These are phyloP conservation scores for Ormosia semicastrata DNA, from an alignment of 306 rosid species.

Conservation along the genomic window DNA sequence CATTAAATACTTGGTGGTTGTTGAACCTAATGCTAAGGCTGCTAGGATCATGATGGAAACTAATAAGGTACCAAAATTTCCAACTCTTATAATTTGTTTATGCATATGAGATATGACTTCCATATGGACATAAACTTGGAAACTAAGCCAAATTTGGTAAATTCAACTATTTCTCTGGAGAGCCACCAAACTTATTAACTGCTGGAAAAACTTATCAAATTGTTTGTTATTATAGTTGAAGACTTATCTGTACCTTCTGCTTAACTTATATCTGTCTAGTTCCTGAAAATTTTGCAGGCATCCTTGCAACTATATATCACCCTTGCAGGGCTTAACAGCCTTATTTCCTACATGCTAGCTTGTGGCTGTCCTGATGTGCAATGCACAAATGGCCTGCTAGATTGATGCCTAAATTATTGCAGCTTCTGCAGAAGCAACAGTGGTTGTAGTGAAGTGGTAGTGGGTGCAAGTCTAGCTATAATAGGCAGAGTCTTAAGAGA, in stretches of 20 bases:
- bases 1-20: background rate
- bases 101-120: background rate
- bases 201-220: too few relatives aligned
- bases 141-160: background rate
- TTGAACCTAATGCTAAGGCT: background rate
- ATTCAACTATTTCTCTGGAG: too few relatives aligned
- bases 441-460: too few relatives aligned
- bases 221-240: too few relatives aligned
- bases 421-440: background rate
- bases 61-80: background rate
- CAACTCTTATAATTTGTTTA: background rate
- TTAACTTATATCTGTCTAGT: too few relatives aligned
- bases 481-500: background rate
- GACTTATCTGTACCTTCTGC: too few relatives aligned
- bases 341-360: too few relatives aligned
- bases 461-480: background rate
- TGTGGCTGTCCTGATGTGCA: background rate
- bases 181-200: too few relatives aligned
- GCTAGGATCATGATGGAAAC: background rate
- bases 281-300: background rate
- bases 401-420: background rate
- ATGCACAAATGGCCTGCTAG: background rate
- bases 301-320: too few relatives aligned
- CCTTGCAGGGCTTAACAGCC: background rate
- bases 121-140: background rate